Evolutionary conservation across 345 rosid genomes (phyloP), one percentile per base, ranked within the genome.

Genomic region (Streptanthus diversifolius): DNA sequence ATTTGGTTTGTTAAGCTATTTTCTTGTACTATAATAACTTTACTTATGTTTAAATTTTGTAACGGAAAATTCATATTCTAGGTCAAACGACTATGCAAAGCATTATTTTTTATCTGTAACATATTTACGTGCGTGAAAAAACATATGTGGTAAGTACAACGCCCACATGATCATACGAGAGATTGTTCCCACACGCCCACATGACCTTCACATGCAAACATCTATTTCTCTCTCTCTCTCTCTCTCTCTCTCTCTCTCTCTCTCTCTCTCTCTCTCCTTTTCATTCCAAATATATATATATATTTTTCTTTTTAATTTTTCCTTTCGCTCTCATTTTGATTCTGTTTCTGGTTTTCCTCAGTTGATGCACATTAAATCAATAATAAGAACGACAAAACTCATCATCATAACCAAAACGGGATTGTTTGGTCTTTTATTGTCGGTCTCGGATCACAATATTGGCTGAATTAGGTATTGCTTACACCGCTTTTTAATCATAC

Each of bases 141-240:
- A 37, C 18, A 36, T 25, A 40, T 10, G 67, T 74, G 73, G 68
- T 68, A 59, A 61, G 68, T 74, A 59, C 14, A 59, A 66, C 29
- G 24, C 45, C 61, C 78, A 74, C 78, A 58, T 66, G 78, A 66
- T 57, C 17, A 59, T 19, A 63, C 7, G 53, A 72, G 63, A 63
- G 27, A 44, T 73, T 60, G 72, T 17, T 67, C 72, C 68, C 78
- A 57, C 78, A 66, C 72, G 59, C 35, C 68, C 78, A 67, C 68
- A 75, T 61, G 74, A 52, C 22, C 63, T 32, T 75, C 79, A 75
- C 75, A 76, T 76, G 79, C 75, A 62, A 53, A 21, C 35, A 19
- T 49, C 18, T 22, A 45, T 43, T 19, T 11, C 4, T 49, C 35
- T 25, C 44, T 8, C 4, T 40, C 29, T 63, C 21, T 8, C 4